Base-by-base conservation (phyloP, 176 grass and related monocot species). In the Juncus inflexus region DNA sequence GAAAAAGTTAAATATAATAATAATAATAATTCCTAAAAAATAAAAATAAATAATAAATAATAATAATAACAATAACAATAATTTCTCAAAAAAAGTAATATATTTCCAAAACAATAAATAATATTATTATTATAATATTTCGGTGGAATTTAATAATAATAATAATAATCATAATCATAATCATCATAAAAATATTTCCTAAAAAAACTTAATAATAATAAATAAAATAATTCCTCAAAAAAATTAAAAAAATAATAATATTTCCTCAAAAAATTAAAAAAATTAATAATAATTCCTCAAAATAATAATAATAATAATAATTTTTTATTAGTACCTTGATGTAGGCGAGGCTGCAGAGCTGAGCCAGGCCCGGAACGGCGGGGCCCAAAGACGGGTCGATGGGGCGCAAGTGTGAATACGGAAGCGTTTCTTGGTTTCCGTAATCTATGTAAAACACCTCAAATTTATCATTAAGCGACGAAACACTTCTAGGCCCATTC, bases 391-490 rank as follows among this genome's bases (percentile, higher is more conserved):
- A 83, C 28, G 80, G 64, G 53, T 97, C 92, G 50, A 83, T 79
- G 55, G 95, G 95, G 3, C 85, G 75, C 40, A 99, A 76, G 52
- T 68, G 72, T 52, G 75, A 89, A 67, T 99, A 99, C 2, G 95
- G 75, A 67, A 99, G 71, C 58, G 71, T 83, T 62, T 99, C 95
- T 76, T 99, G 95, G 78, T 99, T 99, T 6, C 95, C 95, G 47
- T 92, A 99, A 65, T 99, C 95, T 43, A 99, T 84, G 58, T 99
- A 99, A 73, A 99, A 99, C 35, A 99, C 89, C 81, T 99, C 95
- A 72, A 84, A 99, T 35, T 86, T 79, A 77, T 99, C 85, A 14
- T 83, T 66, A 40, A 76, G 58, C 68, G 95, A 99, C 79, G 83
- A 63, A 51, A 94, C 89, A 63, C 61, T 78, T 78, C 80, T 83